Percentiles rank a stretch among this genome's conserved stretches.
These are phyloP conservation scores for Solanum pinnatisectum DNA, from an alignment of 257 asterid species.

Conservation along the genomic window DNA sequence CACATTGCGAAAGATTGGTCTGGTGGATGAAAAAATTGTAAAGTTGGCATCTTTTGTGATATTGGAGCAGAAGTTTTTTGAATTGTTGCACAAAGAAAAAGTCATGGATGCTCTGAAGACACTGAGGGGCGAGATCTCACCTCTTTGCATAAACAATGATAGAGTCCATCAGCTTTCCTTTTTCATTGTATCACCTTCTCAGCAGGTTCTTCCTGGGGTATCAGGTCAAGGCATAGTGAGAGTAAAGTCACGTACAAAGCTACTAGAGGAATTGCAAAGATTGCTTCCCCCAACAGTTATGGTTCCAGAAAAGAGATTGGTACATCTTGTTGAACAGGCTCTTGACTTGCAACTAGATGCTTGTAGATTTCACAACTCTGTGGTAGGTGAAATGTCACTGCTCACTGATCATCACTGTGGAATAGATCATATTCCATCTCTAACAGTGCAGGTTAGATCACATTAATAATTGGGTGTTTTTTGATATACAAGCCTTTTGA, in stretches of 20 bases:
- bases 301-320: conserved; percentile 68
- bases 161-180: conserved; percentile 62
- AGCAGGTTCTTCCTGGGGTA: conserved; percentile 21
- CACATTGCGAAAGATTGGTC: conserved; percentile 38
- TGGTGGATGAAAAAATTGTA: conserved; percentile 36
- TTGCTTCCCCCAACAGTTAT: conserved; percentile 69
- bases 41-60: conserved; percentile 62
- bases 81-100: conserved; percentile 47
- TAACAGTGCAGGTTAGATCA: conserved; percentile 55
- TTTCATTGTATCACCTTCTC: conserved; percentile 37
- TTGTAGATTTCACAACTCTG: conserved; percentile 71
- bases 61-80: conserved; percentile 78
- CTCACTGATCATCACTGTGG: conserved; percentile 75
- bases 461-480: conserved; percentile 5
- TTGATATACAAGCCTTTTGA: background rate
- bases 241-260: conserved; percentile 36
- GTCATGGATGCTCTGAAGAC: conserved; percentile 70
- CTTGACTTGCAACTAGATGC: conserved; percentile 61
- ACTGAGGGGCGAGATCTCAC: conserved; percentile 63
- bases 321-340: conserved; percentile 83
- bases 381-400: conserved; percentile 54
- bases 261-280: conserved; percentile 62
- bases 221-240: conserved; percentile 22
- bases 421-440: conserved; percentile 62
- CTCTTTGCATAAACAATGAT: conserved; percentile 36